These are phyloP conservation scores for Talaromyces piceae DNA, from an alignment of 2,329 filamentous ascomycete species.

Conservation along the genomic window DNA sequence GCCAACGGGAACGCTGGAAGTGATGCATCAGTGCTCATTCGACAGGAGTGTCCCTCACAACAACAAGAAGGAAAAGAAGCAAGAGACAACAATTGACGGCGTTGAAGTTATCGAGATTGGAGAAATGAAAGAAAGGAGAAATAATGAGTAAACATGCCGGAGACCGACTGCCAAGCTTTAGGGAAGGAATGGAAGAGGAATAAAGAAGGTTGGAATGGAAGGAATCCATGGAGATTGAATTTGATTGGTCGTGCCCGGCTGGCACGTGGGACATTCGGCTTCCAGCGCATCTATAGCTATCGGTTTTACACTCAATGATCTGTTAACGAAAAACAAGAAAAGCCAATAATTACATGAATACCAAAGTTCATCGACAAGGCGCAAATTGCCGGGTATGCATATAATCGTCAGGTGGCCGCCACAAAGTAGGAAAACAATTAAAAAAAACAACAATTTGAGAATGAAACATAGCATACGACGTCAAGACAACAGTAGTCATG, in stretches of 20 bases:
- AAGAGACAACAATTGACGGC: not conserved
- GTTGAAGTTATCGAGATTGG: not conserved
- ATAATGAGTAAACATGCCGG: not conserved
- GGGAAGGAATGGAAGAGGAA: not conserved
- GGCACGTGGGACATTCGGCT: not conserved
- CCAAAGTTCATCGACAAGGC: not conserved
- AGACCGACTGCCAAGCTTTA: constrained; percentile 1
- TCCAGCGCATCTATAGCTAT: not conserved
- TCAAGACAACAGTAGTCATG: not conserved
- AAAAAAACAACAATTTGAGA: not conserved
- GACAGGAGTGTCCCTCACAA: no score
- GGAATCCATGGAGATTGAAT: not conserved
- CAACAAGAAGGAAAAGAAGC: no score
- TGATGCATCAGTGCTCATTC: not conserved
- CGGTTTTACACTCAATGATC: not conserved
- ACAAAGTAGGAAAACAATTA: not conserved
- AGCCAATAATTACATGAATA: not conserved
- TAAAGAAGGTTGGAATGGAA: not conserved
- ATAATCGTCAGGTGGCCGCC: not conserved
- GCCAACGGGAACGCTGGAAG: not conserved
- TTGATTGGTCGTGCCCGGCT: not conserved
- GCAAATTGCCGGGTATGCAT: not conserved
- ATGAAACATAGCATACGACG: not conserved
- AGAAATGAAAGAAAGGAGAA: not conserved
- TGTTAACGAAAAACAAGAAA: not conserved